Evolutionary conservation across 164 flowering plant genomes (phyloP).

Genomic region (Magnolia officinalis): DNA sequence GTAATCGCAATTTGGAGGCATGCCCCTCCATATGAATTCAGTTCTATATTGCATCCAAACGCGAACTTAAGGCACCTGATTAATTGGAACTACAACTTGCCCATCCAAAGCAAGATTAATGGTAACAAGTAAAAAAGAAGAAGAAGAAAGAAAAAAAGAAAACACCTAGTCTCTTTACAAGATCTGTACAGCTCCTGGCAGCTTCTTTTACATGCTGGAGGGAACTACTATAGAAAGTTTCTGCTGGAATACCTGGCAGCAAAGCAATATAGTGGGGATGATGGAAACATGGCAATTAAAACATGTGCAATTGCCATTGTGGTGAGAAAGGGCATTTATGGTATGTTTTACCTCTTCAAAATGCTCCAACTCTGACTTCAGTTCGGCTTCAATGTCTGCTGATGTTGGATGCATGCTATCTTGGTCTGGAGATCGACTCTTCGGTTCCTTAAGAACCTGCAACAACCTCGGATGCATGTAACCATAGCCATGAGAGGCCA

Average conservation of each 20-base stretch:
- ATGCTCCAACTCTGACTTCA: constrained; percentile 40
- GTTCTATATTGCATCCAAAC: no score
- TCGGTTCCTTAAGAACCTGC: constrained; percentile 30
- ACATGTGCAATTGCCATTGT: not conserved
- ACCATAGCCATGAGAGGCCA: not conserved
- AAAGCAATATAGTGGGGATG: not conserved
- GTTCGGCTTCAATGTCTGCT: constrained; percentile 22
- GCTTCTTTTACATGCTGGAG: constrained; percentile 13
- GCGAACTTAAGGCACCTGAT: no score
- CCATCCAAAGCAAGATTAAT: no score
- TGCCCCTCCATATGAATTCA: no score
- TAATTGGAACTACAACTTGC: no score
- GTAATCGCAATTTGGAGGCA: no score
- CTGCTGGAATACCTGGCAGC: constrained; percentile 33
- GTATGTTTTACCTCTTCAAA: constrained; percentile 34
- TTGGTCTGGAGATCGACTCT: constrained; percentile 12
- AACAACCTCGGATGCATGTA: constrained; percentile 2
- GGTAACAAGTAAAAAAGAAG: no score
- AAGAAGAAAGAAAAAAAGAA: no score
- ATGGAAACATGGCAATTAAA: not conserved
- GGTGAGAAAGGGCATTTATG: not conserved
- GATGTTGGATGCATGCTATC: constrained; percentile 9
- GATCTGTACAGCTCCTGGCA: not conserved
- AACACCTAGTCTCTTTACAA: not conserved
- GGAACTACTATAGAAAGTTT: constrained; percentile 17